These are phyloP conservation scores for Globisporangium barbulae DNA, from an alignment of 352 stramenopile species.

Conservation along the genomic window DNA sequence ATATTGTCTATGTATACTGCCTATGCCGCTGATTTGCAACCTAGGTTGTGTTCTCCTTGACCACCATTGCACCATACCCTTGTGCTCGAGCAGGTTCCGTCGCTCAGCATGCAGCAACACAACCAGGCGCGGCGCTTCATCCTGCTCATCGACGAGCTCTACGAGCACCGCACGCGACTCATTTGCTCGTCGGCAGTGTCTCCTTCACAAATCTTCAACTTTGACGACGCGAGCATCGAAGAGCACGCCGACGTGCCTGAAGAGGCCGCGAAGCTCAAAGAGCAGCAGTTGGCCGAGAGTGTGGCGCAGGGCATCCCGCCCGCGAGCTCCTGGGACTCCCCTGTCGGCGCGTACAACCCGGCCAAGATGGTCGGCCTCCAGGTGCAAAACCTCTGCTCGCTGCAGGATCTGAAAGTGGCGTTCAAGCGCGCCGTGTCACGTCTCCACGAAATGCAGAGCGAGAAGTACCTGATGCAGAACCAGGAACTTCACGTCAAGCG, in stretches of 20 bases:
- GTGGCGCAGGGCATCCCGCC: conserved; percentile 46
- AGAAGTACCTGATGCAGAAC: conserved; percentile 60
- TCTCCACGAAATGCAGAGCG: conserved; percentile 85
- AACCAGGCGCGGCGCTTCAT: conserved; percentile 96
- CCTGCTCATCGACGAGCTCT: conserved; percentile 96
- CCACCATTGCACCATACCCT: conserved; percentile 55
- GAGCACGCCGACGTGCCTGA: conserved; percentile 16
- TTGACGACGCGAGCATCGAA: conserved; percentile 44
- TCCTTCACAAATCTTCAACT: conserved; percentile 60
- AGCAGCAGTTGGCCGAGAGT: conserved; percentile 23
- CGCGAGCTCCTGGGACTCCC: conserved; percentile 64
- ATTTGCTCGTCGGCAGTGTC: conserved; percentile 49
- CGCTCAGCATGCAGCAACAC: conserved; percentile 82
- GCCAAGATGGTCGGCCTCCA: conserved; percentile 55
- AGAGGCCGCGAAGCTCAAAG: conserved; percentile 39
- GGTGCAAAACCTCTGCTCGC: conserved; percentile 57
- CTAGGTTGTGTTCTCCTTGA: not conserved
- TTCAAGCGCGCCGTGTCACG: conserved; percentile 80
- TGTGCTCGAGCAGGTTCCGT: conserved; percentile 88
- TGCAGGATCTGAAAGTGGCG: conserved; percentile 73
- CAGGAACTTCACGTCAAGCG: conserved; percentile 22
- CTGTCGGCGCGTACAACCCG: conserved; percentile 52
- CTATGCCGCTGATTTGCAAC: not conserved
- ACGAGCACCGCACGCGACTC: conserved; percentile 83
- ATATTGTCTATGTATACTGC: not conserved